Base-by-base conservation (phyloP, 805 yeast genomes). In the Nematodospora valgi region DNA sequence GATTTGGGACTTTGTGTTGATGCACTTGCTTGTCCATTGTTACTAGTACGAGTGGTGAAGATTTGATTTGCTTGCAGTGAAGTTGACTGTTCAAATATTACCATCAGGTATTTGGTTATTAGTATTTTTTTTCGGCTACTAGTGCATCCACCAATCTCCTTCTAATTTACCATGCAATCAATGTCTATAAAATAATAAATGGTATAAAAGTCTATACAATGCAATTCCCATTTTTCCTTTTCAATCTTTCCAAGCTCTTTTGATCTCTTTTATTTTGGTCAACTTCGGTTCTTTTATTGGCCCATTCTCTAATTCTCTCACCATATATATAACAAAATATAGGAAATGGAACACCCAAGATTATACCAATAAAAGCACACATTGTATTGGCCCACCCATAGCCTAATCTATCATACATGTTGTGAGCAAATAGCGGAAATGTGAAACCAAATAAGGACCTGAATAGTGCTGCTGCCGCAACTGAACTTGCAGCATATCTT, bases 311-410 rank as follows among this genome's bases (percentile, higher is more conserved):
- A 27, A 64, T 49, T 30, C 48, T 42, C 38, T 63, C 68, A 9
- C 70, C 70, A 35, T 61, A 57, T 32, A 49, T 43, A 36, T 56
- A 54, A 41, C 68, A 62, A 26, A 59, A 40, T 7, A 59, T 45
- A 1, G 70, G 70, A 42, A 64, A 64, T 5, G 69, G 69, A 8
- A 61, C 40, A 2, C 70, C 70, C 35, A 64, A 48, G 2, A 48
- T 46, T 9, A 63, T 37, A 5, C 56, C 62, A 21, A 64, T 46
- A 28, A 61, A 40, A 5, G 60, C 70, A 42, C 65, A 59, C 54
- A 64, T 46, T 13, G 68, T 60, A 39, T 62, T 62, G 2, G 64
- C 69, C 68, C 70, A 63, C 5, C 69, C 69, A 39, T 64, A 64
- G 7, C 55, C 56, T 30, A 64, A 41, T 23, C 34, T 40, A 12